A percentile compares a stretch with the other conserved stretches of the same genome.
phyloP scores from a whole-genome alignment of 495 filamentous ascomycete species.

The Penicillium subrubescens region DNA sequence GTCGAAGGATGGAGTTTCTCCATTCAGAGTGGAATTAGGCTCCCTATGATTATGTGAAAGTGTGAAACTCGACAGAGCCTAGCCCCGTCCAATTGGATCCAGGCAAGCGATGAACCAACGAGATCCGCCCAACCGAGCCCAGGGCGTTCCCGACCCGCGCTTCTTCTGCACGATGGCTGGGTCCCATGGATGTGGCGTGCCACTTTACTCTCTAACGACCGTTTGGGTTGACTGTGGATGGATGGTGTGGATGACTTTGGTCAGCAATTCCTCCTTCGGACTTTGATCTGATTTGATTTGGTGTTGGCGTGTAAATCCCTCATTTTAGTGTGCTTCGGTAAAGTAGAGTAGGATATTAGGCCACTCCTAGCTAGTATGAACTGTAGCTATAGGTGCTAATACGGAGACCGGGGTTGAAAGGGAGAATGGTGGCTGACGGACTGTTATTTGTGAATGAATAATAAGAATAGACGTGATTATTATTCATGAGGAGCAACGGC shows the following conservation, averaged over 20 bases:
- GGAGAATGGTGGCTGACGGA: not conserved
- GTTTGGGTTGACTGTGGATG: no score
- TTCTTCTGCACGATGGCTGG: conserved; percentile 3
- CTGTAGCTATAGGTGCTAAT: not conserved
- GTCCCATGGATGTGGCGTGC: conserved; percentile 5
- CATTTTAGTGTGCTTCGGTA: not conserved
- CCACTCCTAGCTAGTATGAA: no score
- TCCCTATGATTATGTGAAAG: no score
- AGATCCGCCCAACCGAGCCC: not conserved
- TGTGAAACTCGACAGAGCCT: not conserved
- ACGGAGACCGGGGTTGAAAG: not conserved
- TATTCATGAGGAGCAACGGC: not conserved
- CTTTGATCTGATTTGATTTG: not conserved
- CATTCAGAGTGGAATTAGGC: not conserved
- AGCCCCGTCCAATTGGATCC: not conserved
- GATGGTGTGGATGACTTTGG: not conserved
- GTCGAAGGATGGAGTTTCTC: not conserved
- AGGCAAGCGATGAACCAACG: not conserved
- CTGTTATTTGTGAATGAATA: not conserved
- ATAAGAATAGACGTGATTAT: not conserved
- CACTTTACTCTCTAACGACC: not conserved
- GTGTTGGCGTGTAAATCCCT: conserved; percentile 5
- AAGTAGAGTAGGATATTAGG: not conserved
- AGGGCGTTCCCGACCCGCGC: conserved; percentile 1
- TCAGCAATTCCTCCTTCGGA: conserved; percentile 1